A percentile compares a stretch with the other conserved stretches of the same genome.
phyloP scores from a whole-genome alignment of 805 yeast genomes.

The Yamadazyma paraphyllophila region DNA sequence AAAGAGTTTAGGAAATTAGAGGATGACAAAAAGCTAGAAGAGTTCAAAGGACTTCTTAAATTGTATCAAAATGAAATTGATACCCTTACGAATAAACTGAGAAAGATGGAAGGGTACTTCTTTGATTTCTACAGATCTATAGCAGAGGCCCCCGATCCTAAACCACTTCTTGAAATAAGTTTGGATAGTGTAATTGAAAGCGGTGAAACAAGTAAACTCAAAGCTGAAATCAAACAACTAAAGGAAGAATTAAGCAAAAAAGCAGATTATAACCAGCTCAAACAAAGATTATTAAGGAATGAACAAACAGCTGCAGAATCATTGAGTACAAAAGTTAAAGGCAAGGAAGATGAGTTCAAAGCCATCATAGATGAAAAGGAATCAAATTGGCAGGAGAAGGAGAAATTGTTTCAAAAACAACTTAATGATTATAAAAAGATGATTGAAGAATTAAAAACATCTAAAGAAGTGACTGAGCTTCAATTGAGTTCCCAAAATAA shows the following conservation, averaged over 20 bases:
- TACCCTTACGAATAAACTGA: conserved; percentile 70
- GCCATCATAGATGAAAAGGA: conserved; percentile 73
- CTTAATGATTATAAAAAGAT: conserved; percentile 51
- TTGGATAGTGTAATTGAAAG: conserved; percentile 59
- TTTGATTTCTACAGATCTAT: conserved; percentile 71
- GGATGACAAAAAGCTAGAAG: conserved; percentile 63
- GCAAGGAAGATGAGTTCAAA: conserved; percentile 72
- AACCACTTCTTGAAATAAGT: conserved; percentile 70
- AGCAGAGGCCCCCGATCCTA: conserved; percentile 93
- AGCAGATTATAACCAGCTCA: conserved; percentile 79
- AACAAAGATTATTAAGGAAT: conserved; percentile 54
- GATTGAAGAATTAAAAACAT: conserved; percentile 62
- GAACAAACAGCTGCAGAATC: conserved; percentile 62
- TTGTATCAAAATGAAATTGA: conserved; percentile 89
- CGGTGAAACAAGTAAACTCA: conserved; percentile 51
- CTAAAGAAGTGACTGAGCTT: conserved; percentile 62
- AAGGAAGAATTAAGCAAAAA: conserved; percentile 59
- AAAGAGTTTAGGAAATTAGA: conserved; percentile 75
- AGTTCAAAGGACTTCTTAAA: conserved; percentile 65
- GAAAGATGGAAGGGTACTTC: conserved; percentile 69
- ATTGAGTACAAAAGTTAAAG: conserved; percentile 51
- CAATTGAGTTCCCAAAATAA: conserved; percentile 50
- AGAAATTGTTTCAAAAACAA: conserved; percentile 50
- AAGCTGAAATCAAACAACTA: conserved; percentile 47
- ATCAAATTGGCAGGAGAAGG: conserved; percentile 61